These are phyloP conservation scores for Brassica carinata DNA, from an alignment of 345 rosid species.

Conservation along the genomic window DNA sequence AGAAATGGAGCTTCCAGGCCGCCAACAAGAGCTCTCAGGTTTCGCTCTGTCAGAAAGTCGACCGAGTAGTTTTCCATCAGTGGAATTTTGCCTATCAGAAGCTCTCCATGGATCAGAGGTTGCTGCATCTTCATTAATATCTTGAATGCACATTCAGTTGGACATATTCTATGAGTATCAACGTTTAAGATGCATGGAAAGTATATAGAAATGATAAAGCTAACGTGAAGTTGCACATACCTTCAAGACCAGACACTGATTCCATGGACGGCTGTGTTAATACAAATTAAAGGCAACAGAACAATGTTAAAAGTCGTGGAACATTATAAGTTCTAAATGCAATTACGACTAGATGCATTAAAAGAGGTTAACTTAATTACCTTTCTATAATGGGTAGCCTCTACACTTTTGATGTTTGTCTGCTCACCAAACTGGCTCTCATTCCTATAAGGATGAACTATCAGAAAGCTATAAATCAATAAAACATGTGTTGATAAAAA, in stretches of 20 bases:
- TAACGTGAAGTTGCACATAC: conserved; percentile 19
- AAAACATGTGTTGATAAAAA: background rate
- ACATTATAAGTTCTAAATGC: conserved; percentile 7
- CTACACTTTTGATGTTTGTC: conserved; percentile 25
- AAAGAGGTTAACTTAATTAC: conserved; percentile 7
- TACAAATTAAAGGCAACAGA: conserved; percentile 13
- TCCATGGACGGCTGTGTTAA: conserved; percentile 36
- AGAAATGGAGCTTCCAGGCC: conserved; percentile 53
- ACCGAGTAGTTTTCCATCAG: conserved; percentile 46
- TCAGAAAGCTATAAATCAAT: background rate
- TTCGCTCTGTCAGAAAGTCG: conserved; percentile 42
- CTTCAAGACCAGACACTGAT: conserved; percentile 35
- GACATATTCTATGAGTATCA: background rate
- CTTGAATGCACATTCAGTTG: conserved; percentile 29
- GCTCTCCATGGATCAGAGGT: conserved; percentile 39
- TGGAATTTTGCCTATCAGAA: conserved; percentile 22
- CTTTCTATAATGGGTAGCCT: conserved; percentile 20
- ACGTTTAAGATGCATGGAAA: background rate
- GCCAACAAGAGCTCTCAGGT: conserved; percentile 41
- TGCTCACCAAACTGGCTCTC: conserved; percentile 34
- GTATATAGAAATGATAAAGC: background rate
- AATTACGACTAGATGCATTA: conserved; percentile 20
- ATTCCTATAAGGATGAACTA: conserved; percentile 12
- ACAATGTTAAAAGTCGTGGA: conserved; percentile 10
- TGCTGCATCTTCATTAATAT: conserved; percentile 48